phyloP scores from a whole-genome alignment of 176 grass and related monocot species.

The Cymbopogon citratus region DNA sequence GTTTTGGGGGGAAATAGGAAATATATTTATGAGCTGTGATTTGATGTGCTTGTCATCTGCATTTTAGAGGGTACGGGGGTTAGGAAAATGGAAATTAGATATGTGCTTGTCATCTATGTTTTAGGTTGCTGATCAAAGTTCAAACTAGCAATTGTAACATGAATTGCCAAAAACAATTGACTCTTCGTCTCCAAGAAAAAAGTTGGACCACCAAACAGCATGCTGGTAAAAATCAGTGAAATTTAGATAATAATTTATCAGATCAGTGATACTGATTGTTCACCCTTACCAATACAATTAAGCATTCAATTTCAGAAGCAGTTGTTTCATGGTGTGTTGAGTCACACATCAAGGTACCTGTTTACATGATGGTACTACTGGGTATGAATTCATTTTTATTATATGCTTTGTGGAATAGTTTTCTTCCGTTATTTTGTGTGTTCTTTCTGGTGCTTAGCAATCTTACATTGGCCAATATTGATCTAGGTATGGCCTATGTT shows the following conservation, averaged over 20 bases:
- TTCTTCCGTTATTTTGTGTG: background rate
- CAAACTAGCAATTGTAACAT: background rate
- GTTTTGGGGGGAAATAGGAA: background rate
- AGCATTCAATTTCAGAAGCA: background rate
- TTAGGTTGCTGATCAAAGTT: conserved; percentile 7
- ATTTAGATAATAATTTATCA: background rate
- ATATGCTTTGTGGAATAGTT: background rate
- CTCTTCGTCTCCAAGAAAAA: background rate
- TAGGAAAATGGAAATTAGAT: too few relatives aligned
- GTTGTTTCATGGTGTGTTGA: background rate
- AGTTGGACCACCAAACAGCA: background rate
- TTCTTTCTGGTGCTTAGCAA: background rate
- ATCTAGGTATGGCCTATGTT: background rate
- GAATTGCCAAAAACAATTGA: background rate
- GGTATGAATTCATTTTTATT: background rate
- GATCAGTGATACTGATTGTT: background rate
- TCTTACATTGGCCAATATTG: conserved; percentile 6
- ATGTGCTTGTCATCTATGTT: background rate
- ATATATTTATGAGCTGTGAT: background rate
- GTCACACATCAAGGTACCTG: conserved; percentile 3
- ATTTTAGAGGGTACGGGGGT: background rate
- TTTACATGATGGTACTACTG: background rate
- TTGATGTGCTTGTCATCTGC: background rate
- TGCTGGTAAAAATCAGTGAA: background rate
- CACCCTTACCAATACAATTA: background rate